Conservation (phyloP, 2,329 filamentous ascomycete species). For the Herpotrichia juniperi region DNA sequence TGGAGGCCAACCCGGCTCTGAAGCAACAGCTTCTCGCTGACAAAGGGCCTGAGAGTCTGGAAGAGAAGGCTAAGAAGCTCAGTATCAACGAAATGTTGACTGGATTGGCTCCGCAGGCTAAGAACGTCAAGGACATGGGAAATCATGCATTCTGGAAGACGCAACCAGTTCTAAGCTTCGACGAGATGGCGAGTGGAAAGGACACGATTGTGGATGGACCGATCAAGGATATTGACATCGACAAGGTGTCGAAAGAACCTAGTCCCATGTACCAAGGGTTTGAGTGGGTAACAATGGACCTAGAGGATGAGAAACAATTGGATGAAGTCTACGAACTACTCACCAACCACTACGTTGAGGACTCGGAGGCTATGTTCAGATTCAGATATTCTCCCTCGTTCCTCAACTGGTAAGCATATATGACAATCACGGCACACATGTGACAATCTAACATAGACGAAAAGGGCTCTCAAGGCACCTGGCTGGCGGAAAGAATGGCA, state of each 20-base stretch:
- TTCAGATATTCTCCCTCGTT: conserved; percentile 94
- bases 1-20: conserved; percentile 46
- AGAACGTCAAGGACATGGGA: conserved; percentile 95
- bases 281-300: conserved; percentile 91
- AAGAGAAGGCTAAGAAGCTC: conserved; percentile 64
- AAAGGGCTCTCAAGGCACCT: conserved; percentile 88
- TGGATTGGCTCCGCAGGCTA: conserved; percentile 75
- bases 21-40: conserved; percentile 42
- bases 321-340: conserved; percentile 92
- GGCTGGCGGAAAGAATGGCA: conserved; percentile 96
- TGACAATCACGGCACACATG: neutral
- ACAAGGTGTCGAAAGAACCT: conserved; percentile 79
- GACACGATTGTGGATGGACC: conserved; percentile 73
- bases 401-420: conserved; percentile 76
- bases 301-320: conserved; percentile 76
- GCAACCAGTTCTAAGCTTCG: conserved; percentile 88
- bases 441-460: conserved; percentile 13
- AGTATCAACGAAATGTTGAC: conserved; percentile 76
- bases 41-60: conserved; percentile 35
- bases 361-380: conserved; percentile 94
- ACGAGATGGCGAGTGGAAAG: conserved; percentile 50
- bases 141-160: conserved; percentile 99
- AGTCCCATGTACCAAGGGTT: conserved; percentile 77
- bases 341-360: conserved; percentile 95
- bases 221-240: conserved; percentile 78